A percentile compares a stretch with the other conserved stretches of the same genome.
These are phyloP conservation scores for Fusarium solani-melongenae DNA, from an alignment of 2,329 filamentous ascomycete species.

Conservation along the genomic window DNA sequence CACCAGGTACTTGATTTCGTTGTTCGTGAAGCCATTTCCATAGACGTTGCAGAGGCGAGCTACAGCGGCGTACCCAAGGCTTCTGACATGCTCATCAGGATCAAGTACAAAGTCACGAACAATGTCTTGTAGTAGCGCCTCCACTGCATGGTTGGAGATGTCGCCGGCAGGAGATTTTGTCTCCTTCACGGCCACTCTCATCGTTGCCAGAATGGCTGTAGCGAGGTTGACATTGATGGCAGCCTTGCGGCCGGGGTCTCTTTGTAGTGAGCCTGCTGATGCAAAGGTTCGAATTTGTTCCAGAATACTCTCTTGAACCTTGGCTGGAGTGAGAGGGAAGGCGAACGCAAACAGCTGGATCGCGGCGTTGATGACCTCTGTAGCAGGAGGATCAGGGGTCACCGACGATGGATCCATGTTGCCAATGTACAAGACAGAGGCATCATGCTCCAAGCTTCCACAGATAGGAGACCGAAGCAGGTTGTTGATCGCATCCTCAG, in stretches of 20 bases:
- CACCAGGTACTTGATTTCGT: conserved; percentile 89
- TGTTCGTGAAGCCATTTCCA: conserved; percentile 88
- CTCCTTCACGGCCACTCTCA: conserved; percentile 88
- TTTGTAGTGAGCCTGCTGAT: conserved; percentile 81
- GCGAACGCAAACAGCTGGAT: conserved; percentile 94
- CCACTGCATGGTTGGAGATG: conserved; percentile 78
- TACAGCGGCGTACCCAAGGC: conserved; percentile 84
- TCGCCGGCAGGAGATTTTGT: conserved; percentile 78
- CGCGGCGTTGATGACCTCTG: conserved; percentile 93
- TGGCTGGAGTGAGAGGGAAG: conserved; percentile 87
- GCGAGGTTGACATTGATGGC: conserved; percentile 93
- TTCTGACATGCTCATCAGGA: conserved; percentile 86
- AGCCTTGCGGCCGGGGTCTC: conserved; percentile 88
- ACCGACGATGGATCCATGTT: conserved; percentile 54
- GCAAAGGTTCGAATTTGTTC: conserved; percentile 93
- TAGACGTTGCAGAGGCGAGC: conserved; percentile 86
- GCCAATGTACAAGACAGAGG: conserved; percentile 79
- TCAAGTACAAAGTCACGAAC: conserved; percentile 79
- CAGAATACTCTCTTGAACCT: conserved; percentile 94
- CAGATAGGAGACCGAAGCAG: conserved; percentile 78
- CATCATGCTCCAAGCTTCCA: conserved; percentile 89
- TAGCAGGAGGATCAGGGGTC: conserved; percentile 82
- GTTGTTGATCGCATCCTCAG: conserved; percentile 73
- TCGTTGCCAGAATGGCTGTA: conserved; percentile 79
- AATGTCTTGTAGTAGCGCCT: conserved; percentile 85